Base-by-base conservation (phyloP, 345 rosid species). In the Eucalyptus albens region DNA sequence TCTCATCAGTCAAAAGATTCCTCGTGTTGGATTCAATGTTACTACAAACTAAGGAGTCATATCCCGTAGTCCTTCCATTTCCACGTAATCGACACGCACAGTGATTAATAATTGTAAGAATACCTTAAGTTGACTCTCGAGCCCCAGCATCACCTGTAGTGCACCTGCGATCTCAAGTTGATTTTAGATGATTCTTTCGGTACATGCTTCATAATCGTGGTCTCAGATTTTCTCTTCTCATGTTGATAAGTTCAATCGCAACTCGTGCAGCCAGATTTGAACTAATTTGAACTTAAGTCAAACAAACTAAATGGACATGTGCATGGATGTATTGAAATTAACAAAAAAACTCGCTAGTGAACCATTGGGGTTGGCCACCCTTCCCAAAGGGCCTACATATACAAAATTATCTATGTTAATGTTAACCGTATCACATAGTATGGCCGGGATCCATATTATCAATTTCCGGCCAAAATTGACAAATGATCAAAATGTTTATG, bases 361-460 rank as follows among this genome's bases (percentile, higher is more conserved):
- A 53, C 26, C 59, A 53, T 53, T 53, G 26, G 26, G 26, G 1
- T 53, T 53, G 24, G 56, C 56, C 5, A 53, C 59, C 59, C 11
- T 53, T 53, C 59, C 59, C 59, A 53, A 53, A 21, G 59, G 5
- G 5, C 59, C 26, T 53, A 53, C 59, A 53, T 53, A 53, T 53
- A 53, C 59, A 53, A 8, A 69, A 15, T 31, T 53, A 21, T 8
- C 26, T 53, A 53, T 53, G 26, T 21, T 53, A 53, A 53, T 4
- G 5, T 53, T 1, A 53, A 53, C 11, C 26, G 2, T 53, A 53
- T 53, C 11, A 21, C 1, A 0, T 53, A 53, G 11, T 53, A 56
- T 11, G 29, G 3, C 3, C 14, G 0, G 13, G 1, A 24, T 56
- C 29, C 13, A 11, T 3, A 56, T 24, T 26, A 56, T 56, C 1